phyloP scores from a whole-genome alignment of 495 filamentous ascomycete species.

The Tuber calosporum region DNA sequence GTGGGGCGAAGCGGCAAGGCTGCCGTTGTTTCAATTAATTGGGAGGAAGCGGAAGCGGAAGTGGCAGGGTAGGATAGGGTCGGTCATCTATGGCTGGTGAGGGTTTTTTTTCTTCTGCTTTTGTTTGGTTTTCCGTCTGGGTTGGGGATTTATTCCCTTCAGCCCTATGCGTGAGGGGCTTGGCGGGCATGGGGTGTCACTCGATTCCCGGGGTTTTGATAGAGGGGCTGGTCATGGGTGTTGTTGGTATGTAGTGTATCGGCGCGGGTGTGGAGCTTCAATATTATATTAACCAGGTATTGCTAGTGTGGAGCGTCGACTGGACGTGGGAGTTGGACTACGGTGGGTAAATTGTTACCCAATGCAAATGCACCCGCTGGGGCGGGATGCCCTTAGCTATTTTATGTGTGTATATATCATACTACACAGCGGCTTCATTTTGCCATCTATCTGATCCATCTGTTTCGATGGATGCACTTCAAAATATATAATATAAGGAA shows the following conservation, averaged over 20 bases:
- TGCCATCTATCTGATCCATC: background rate
- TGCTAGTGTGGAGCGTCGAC: background rate
- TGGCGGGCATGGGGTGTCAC: background rate
- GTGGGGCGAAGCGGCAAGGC: background rate
- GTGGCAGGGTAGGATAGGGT: background rate
- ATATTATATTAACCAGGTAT: no score
- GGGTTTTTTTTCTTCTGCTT: background rate
- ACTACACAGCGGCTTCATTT: background rate
- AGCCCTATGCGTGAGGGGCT: background rate
- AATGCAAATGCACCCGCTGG: background rate
- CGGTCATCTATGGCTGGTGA: background rate
- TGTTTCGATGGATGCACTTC: conserved; percentile 10
- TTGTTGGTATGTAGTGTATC: background rate
- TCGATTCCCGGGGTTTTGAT: background rate
- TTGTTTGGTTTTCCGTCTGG: background rate
- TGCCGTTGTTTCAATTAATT: background rate
- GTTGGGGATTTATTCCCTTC: background rate
- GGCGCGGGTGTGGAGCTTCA: background rate
- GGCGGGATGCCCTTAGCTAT: background rate
- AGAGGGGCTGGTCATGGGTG: background rate
- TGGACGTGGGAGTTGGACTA: background rate
- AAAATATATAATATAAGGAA: conserved; percentile 12
- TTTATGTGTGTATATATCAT: background rate
- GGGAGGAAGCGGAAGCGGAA: background rate
- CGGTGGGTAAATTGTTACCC: background rate